Conservation (phyloP, 2,329 filamentous ascomycete species). For the Hypoxylon sp. region DNA sequence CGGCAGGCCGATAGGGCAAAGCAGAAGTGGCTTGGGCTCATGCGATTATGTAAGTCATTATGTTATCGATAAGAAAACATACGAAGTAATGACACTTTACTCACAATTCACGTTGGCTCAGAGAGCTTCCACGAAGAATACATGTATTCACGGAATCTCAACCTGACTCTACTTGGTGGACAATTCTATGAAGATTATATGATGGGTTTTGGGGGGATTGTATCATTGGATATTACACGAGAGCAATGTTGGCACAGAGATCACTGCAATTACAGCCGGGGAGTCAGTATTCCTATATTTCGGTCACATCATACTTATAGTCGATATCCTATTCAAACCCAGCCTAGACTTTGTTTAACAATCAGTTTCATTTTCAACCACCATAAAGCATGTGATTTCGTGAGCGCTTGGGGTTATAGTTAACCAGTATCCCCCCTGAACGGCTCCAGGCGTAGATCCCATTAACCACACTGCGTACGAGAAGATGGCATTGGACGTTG, state of each 20-base stretch:
- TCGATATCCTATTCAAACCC: neutral
- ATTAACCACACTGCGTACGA: neutral
- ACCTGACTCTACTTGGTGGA: neutral
- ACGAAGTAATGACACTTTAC: no score
- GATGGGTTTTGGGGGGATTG: neutral
- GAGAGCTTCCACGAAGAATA: no score
- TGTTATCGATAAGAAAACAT: neutral
- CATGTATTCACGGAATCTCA: no score
- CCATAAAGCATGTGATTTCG: neutral
- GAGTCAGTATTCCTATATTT: neutral
- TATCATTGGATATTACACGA: neutral
- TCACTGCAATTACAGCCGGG: neutral
- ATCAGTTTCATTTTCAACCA: neutral
- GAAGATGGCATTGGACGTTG: neutral
- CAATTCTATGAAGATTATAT: no score
- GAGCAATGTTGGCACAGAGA: neutral
- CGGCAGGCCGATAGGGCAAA: constrained; percentile 44
- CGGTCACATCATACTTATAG: neutral
- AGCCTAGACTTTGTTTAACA: neutral
- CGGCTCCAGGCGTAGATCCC: neutral
- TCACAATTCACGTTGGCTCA: no score
- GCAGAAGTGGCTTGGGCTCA: constrained; percentile 20
- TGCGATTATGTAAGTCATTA: neutral
- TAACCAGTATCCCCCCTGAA: neutral
- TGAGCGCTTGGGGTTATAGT: neutral